Evolutionary conservation across 148 eudicot genomes (phyloP).

Genomic region (Vaccinium corymbosum): DNA sequence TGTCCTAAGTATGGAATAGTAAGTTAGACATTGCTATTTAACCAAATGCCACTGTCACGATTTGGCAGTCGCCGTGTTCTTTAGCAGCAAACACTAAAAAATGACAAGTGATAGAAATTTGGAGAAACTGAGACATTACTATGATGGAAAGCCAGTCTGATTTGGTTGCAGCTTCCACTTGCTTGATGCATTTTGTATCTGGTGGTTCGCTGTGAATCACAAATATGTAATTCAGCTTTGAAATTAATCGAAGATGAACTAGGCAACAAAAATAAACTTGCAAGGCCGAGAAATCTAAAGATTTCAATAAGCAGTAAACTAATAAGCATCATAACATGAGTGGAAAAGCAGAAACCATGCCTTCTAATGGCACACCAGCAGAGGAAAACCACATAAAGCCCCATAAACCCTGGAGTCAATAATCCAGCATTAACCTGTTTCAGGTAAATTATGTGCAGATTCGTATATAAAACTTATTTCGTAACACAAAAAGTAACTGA

Average conservation of each 20-base stretch:
- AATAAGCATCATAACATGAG: not conserved
- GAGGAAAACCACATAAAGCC: conserved; percentile 76
- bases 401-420: conserved; percentile 82
- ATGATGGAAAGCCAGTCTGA: conserved; percentile 78
- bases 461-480: not conserved
- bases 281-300: not conserved
- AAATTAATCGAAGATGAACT: not conserved
- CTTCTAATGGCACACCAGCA: conserved; percentile 96
- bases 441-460: not conserved
- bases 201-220: conserved; percentile 67
- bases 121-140: conserved; percentile 37
- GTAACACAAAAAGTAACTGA: not conserved
- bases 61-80: not conserved
- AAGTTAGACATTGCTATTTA: not conserved
- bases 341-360: conserved; percentile 25
- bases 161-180: conserved; percentile 43
- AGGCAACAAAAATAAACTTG: not conserved
- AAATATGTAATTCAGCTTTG: not conserved
- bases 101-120: not conserved
- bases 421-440: conserved; percentile 69
- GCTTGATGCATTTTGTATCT: conserved; percentile 57
- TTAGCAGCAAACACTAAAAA: not conserved
- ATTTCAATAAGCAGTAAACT: conserved; percentile 2
- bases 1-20: not conserved
- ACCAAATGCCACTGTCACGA: not conserved